Conservation (phyloP, 441 rosid species). For the Gossypium trilobum region DNA sequence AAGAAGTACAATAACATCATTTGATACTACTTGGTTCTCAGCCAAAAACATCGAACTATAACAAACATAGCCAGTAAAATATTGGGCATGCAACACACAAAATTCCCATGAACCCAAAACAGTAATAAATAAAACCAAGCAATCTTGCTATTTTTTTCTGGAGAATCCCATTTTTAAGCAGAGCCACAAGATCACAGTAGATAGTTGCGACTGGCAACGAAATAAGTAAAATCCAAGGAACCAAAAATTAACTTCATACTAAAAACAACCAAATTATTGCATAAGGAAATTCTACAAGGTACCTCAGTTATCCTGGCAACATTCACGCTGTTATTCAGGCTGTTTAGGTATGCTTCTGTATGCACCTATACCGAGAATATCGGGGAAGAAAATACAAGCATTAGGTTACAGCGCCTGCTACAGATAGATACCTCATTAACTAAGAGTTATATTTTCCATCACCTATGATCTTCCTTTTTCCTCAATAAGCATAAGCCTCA, state of each 20-base stretch:
- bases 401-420: not conserved
- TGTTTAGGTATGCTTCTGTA: slow-evolving; percentile 57
- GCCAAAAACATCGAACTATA: slow-evolving; percentile 7
- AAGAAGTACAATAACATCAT: slow-evolving; percentile 1
- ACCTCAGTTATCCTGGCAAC: slow-evolving; percentile 84
- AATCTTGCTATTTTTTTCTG: not conserved
- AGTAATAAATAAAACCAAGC: not conserved
- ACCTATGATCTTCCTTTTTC: not conserved
- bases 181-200: not conserved
- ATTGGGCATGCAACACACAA: not conserved
- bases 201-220: not conserved
- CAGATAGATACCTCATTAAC: not conserved
- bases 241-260: not conserved
- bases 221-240: not conserved
- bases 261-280: not conserved
- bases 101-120: not conserved
- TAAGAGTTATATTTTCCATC: not conserved
- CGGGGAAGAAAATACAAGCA: not conserved
- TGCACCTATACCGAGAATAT: slow-evolving; percentile 51
- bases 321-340: slow-evolving; percentile 60
- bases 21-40: not conserved
- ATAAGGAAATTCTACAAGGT: slow-evolving; percentile 11
- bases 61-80: not conserved
- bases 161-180: not conserved
- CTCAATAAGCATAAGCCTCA: not conserved